A percentile compares a stretch with the other conserved stretches of the same genome.
Evolutionary conservation across 129 eudicot species (phyloP).

Genomic region (Flaveria trinervia): DNA sequence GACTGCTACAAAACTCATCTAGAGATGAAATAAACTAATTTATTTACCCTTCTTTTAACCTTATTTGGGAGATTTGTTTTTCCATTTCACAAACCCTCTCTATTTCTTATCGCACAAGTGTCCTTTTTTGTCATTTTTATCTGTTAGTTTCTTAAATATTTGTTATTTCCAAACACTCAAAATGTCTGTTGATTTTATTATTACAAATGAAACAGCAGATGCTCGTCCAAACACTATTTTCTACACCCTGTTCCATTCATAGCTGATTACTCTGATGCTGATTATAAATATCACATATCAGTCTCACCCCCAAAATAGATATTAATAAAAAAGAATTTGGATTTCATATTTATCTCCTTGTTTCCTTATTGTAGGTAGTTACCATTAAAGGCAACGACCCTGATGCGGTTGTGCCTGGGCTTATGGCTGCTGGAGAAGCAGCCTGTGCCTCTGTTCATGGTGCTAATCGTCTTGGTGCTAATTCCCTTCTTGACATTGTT

Average conservation of each 20-base stretch:
- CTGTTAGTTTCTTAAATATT: not conserved
- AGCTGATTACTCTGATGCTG: conserved; percentile 7
- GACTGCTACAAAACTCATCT: not conserved
- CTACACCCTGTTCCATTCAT: not conserved
- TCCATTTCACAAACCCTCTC: not conserved
- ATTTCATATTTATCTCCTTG: conserved; percentile 1
- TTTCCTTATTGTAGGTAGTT: conserved; percentile 59
- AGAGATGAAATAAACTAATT: not conserved
- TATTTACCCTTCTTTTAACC: not conserved
- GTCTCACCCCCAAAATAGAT: not conserved
- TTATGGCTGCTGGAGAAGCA: conserved; percentile 99
- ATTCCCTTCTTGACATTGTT: conserved; percentile 98
- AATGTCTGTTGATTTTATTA: not conserved
- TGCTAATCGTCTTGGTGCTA: conserved; percentile 98
- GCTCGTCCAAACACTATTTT: not conserved
- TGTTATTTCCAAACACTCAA: not conserved
- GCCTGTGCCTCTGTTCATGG: conserved; percentile 99
- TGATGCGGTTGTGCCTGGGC: conserved; percentile 88
- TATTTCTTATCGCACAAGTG: not conserved
- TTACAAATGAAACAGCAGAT: not conserved
- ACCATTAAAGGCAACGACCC: conserved; percentile 73
- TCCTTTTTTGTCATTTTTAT: not conserved
- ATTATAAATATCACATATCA: not conserved
- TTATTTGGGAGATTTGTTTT: not conserved
- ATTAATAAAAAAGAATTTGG: not conserved